These are phyloP conservation scores for Termitomyces sp. DNA, from an alignment of 768 basidiomycete species.

Conservation along the genomic window DNA sequence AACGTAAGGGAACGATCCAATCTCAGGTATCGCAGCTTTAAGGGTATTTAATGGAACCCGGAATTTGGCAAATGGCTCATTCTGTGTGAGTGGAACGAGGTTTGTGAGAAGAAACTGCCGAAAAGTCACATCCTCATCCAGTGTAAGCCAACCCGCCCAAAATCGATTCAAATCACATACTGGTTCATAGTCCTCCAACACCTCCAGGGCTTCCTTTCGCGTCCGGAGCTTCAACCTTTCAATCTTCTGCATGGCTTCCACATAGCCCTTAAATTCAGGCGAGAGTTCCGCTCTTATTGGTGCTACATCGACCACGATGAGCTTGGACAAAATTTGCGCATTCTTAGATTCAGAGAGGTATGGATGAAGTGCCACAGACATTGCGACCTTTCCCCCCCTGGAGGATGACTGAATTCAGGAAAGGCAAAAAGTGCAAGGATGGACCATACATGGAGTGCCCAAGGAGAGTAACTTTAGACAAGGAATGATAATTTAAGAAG, in stretches of 20 bases:
- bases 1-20: conserved; percentile 73
- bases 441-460: conserved; percentile 80
- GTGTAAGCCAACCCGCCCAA: neutral
- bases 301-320: conserved; percentile 76
- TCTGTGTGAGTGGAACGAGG: conserved; percentile 32
- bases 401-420: neutral
- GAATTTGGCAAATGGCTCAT: conserved; percentile 43
- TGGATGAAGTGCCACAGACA: conserved; percentile 52
- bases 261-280: conserved; percentile 57
- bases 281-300: conserved; percentile 52
- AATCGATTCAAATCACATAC: conserved; percentile 29
- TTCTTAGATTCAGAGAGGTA: conserved; percentile 28
- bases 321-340: conserved; percentile 35
- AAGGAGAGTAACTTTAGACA: conserved; percentile 62
- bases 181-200: conserved; percentile 57
- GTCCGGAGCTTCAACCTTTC: conserved; percentile 46
- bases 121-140: conserved; percentile 54
- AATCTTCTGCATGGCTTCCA: conserved; percentile 67
- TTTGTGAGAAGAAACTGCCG: conserved; percentile 84
- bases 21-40: conserved; percentile 47
- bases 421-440: neutral
- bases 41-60: conserved; percentile 67
- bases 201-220: conserved; percentile 59
- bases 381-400: conserved; percentile 82
- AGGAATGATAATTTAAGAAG: conserved; percentile 48